phyloP scores from a whole-genome alignment of 805 yeast genomes.

The Zygotorulaspora sp. region DNA sequence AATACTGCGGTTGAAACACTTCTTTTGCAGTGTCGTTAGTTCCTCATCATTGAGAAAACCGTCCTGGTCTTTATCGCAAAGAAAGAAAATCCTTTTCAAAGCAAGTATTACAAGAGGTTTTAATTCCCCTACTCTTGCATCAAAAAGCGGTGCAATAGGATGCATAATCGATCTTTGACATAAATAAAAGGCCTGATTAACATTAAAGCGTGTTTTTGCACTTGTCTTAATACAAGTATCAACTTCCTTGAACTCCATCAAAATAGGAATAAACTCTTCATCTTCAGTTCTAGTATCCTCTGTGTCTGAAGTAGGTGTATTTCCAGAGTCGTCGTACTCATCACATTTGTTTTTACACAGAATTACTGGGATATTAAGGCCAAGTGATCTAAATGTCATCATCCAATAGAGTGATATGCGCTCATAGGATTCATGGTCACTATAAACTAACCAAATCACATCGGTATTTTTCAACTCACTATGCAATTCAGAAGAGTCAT shows the following conservation, averaged over 20 bases:
- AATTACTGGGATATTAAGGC: constrained; percentile 90
- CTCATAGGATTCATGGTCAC: constrained; percentile 93
- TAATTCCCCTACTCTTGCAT: constrained; percentile 79
- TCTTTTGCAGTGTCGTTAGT: constrained; percentile 60
- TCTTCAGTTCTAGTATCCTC: constrained; percentile 48
- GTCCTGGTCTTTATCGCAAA: constrained; percentile 89
- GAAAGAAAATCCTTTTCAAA: constrained; percentile 70
- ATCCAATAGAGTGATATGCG: constrained; percentile 91
- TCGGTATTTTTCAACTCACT: constrained; percentile 77
- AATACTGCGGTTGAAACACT: constrained; percentile 63
- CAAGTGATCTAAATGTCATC: constrained; percentile 86
- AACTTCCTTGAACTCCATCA: constrained; percentile 89
- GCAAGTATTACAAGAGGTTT: constrained; percentile 77
- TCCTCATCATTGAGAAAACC: constrained; percentile 72
- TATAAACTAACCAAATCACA: constrained; percentile 90
- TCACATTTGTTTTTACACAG: constrained; percentile 83
- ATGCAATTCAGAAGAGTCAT: constrained; percentile 57
- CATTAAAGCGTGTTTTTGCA: constrained; percentile 78
- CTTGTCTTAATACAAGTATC: constrained; percentile 88
- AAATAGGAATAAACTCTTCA: constrained; percentile 80
- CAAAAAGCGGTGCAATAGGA: constrained; percentile 90
- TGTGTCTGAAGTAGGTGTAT: constrained; percentile 15
- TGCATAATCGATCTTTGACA: constrained; percentile 91
- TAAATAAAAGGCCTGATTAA: constrained; percentile 77
- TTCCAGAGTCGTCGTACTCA: constrained; percentile 15